phyloP scores from a whole-genome alignment of 169 alveolate species.

The Plasmodium falciparum region DNA sequence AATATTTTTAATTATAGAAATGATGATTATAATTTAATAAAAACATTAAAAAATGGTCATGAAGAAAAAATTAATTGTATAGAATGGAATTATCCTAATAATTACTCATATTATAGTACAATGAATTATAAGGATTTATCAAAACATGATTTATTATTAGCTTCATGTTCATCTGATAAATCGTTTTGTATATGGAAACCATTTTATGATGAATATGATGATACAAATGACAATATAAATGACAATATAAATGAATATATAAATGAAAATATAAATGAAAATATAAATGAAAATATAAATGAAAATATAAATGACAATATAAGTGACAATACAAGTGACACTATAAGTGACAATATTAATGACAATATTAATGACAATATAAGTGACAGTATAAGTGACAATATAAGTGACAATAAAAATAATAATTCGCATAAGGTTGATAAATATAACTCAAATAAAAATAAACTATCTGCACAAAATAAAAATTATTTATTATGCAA shows the following conservation, averaged over 20 bases:
- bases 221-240: background rate
- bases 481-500: constrained; percentile 68
- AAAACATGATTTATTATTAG: constrained; percentile 78
- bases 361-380: too few species aligned
- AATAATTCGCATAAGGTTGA: constrained; percentile 10
- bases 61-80: constrained; percentile 84
- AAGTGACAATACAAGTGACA: background rate
- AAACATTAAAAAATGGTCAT: constrained; percentile 78
- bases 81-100: constrained; percentile 83
- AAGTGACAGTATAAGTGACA: background rate
- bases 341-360: background rate
- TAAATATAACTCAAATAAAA: background rate
- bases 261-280: background rate
- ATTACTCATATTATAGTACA: constrained; percentile 77
- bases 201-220: constrained; percentile 56
- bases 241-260: background rate
- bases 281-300: background rate
- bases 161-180: constrained; percentile 85
- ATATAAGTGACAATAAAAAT: background rate
- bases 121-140: constrained; percentile 40
- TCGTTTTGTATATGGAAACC: constrained; percentile 84
- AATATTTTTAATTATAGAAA: constrained; percentile 76
- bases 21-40: constrained; percentile 74
- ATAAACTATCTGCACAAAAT: background rate
- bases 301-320: background rate